Percentiles rank a stretch among this genome's conserved stretches.
These are phyloP conservation scores for Cercospora canescens DNA, from an alignment of 2,329 filamentous ascomycete genomes.

Conservation along the genomic window DNA sequence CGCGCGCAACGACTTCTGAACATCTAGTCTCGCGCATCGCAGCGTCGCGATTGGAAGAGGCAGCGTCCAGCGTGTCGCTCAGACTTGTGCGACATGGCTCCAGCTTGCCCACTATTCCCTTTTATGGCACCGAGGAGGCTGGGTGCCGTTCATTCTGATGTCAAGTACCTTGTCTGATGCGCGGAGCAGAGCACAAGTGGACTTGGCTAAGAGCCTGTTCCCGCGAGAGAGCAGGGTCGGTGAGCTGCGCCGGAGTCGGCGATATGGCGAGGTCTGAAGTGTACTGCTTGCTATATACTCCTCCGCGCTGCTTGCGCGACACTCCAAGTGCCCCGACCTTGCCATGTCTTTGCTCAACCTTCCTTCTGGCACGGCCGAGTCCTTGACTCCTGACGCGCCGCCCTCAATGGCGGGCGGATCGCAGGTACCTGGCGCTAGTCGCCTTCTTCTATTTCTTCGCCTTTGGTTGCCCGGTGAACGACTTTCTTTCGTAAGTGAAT, in stretches of 20 bases:
- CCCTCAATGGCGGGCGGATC: not conserved
- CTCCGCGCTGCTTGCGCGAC: not conserved
- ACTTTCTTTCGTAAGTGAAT: constrained; percentile 12
- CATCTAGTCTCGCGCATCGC: constrained; percentile 3
- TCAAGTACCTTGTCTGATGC: constrained; percentile 2
- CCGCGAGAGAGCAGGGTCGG: not conserved
- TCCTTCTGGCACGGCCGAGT: not conserved
- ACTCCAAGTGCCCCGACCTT: not conserved
- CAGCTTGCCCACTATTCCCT: not conserved
- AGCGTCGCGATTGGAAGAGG: constrained; percentile 7
- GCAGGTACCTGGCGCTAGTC: constrained; percentile 6
- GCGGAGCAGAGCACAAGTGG: not conserved
- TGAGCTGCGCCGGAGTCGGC: constrained; percentile 11
- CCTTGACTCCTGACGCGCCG: not conserved
- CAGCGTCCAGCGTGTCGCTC: not conserved
- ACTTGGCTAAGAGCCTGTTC: not conserved
- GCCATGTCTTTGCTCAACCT: not conserved
- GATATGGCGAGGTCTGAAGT: constrained; percentile 12
- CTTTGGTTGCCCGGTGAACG: constrained; percentile 9
- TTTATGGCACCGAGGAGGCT: constrained; percentile 2
- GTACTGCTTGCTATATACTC: constrained; percentile 14
- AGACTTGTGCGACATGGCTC: constrained; percentile 2
- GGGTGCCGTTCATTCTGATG: not conserved
- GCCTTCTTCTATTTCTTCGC: not conserved
- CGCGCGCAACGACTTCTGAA: constrained; percentile 11